These are phyloP conservation scores for Extremus antarcticus DNA, from an alignment of 495 filamentous ascomycete species.

Conservation along the genomic window DNA sequence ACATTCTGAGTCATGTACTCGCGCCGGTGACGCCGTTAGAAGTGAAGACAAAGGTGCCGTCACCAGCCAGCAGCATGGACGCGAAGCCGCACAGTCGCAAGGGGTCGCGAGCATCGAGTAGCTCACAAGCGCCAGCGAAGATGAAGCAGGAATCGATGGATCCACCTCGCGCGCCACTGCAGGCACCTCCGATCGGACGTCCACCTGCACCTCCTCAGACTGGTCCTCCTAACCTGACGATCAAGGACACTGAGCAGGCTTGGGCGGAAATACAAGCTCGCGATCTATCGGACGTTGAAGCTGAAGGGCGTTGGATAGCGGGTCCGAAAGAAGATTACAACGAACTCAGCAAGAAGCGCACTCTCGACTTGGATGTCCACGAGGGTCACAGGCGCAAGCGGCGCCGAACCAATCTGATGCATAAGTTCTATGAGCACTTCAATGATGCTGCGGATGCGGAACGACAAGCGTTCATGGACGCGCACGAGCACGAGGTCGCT, in stretches of 20 bases:
- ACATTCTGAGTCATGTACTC: conserved; percentile 10
- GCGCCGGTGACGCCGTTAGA: background rate
- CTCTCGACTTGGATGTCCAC: conserved; percentile 44
- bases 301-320: background rate
- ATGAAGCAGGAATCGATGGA: conserved; percentile 10
- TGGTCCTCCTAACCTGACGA: conserved; percentile 16
- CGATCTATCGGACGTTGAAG: conserved; percentile 19
- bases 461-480: conserved; percentile 42
- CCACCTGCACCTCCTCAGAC: conserved; percentile 30
- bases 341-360: conserved; percentile 10
- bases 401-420: conserved; percentile 41
- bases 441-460: conserved; percentile 43
- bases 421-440: conserved; percentile 42
- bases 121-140: conserved; percentile 2
- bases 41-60: background rate
- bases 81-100: conserved; percentile 9
- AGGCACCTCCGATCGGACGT: conserved; percentile 4
- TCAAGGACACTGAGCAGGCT: conserved; percentile 18
- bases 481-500: conserved; percentile 57
- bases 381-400: conserved; percentile 54
- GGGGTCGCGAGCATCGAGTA: conserved; percentile 9
- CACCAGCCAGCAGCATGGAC: background rate
- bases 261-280: conserved; percentile 16
- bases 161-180: background rate
- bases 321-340: conserved; percentile 5